phyloP scores from a whole-genome alignment of 768 basidiomycete species.

The Phylloporus arenicola region DNA sequence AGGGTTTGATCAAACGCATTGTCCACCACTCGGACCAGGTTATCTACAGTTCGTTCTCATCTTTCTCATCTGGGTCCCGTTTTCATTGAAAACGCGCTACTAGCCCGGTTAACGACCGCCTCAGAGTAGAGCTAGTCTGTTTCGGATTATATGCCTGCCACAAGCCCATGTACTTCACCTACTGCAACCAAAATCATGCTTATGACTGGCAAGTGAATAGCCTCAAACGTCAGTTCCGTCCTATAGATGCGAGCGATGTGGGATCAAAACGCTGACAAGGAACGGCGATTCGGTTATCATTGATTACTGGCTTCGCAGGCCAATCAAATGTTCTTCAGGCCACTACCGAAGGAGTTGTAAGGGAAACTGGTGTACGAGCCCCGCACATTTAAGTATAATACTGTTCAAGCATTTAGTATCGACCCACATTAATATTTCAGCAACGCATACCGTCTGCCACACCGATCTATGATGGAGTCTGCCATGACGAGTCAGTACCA shows the following conservation, averaged over 20 bases:
- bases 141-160: conserved; percentile 20
- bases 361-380: too few relatives aligned
- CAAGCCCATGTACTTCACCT: conserved; percentile 34
- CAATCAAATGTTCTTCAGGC: too few relatives aligned
- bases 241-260: neutral
- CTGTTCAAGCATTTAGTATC: too few relatives aligned
- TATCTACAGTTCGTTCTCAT: conserved; percentile 79
- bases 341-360: too few relatives aligned
- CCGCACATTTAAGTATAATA: too few relatives aligned
- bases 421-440: too few relatives aligned
- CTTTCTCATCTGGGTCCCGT: neutral
- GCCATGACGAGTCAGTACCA: too few relatives aligned
- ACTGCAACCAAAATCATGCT: conserved; percentile 28
- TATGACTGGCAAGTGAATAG: conserved; percentile 15
- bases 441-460: too few relatives aligned
- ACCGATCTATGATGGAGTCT: too few relatives aligned
- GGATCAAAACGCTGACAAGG: too few relatives aligned
- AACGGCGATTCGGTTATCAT: too few relatives aligned
- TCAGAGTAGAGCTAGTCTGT: conserved; percentile 32
- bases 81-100: conserved; percentile 5
- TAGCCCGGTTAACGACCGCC: conserved; percentile 42
- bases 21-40: conserved; percentile 93
- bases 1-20: conserved; percentile 91
- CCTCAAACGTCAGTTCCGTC: neutral
- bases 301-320: too few relatives aligned